phyloP scores from a whole-genome alignment of 306 rosid genomes.

The Fragaria ananassa region DNA sequence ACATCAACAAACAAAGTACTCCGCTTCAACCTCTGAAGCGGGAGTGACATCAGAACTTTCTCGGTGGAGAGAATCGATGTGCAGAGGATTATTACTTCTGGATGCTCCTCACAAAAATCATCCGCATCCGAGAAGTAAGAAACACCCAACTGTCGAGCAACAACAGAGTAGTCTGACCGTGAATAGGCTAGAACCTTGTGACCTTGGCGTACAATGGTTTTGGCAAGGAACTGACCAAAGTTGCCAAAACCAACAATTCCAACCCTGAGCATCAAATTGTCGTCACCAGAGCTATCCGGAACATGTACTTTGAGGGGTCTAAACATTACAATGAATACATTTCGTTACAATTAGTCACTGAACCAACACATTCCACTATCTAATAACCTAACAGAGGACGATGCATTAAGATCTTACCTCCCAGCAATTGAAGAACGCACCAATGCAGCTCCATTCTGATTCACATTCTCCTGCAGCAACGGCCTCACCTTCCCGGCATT shows the following conservation, averaged over 20 bases:
- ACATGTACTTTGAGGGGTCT: constrained; percentile 31
- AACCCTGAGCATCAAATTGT: constrained; percentile 55
- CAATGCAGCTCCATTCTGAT: constrained; percentile 43
- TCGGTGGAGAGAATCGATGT: constrained; percentile 84
- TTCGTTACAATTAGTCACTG: background rate
- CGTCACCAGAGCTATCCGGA: constrained; percentile 30
- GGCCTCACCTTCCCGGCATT: constrained; percentile 27
- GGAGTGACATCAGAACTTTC: constrained; percentile 68
- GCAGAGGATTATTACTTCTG: constrained; percentile 81
- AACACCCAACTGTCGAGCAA: constrained; percentile 58
- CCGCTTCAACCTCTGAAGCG: constrained; percentile 72
- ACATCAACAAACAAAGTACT: constrained; percentile 89
- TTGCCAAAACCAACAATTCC: constrained; percentile 86
- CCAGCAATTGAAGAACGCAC: constrained; percentile 24
- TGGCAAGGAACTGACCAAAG: constrained; percentile 88
- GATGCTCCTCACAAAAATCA: constrained; percentile 89
- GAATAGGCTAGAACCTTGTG: constrained; percentile 78
- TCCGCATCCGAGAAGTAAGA: constrained; percentile 57
- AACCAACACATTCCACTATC: background rate
- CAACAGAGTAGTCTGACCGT: constrained; percentile 62
- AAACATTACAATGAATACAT: constrained; percentile 24
- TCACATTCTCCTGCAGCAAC: constrained; percentile 6
- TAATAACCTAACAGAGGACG: background rate
- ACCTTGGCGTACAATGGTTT: constrained; percentile 59
- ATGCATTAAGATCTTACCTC: constrained; percentile 29